Evolutionary conservation across 2,329 filamentous ascomycete species (phyloP), one percentile per base, ranked within the genome.

Genomic region (Cordyceps fumosorosea): DNA sequence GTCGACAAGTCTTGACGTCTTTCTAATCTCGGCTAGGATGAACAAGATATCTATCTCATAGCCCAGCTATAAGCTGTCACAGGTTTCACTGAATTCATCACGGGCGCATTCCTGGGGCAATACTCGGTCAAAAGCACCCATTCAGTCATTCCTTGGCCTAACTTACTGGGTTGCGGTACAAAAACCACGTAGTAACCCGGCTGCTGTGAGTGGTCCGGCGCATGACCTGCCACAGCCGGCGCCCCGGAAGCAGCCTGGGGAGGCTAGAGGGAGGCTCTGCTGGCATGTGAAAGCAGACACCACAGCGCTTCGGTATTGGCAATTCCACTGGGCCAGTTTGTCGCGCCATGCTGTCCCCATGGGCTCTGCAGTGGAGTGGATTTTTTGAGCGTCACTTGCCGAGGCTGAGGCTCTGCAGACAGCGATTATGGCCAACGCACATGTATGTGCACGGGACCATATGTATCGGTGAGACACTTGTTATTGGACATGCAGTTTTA

Each of bases 131-230:
- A 26, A 7, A 44, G 44, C 37, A 18, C 48, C 32, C 56, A 59
- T 59, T 59, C n/a, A n/a, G n/a, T n/a, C n/a, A n/a, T n/a, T n/a
- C n/a, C 47, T 37, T 40, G 40, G 26, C 47, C 47, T 32, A 14
- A 11, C 54, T 20, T 26, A 20, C 54, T 16, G 26, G 42, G 20
- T 11, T 48, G n/a, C 24, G 56, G 45, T 51, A n/a, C 56, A 18
- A 40, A 5, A 24, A 45, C 3, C 42, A 48, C 10, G 42, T 56
- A 40, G 56, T 58, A 58, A 58, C 45, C 22, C 57, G 34, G 18
- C 18, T 22, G 48, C 57, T 44, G n/a, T 58, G 56, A 58, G 56
- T 58, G 56, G 56, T 51, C 45, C 56, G 40, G 45, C 56, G 56
- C 56, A 32, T 42, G 54, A 32, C 54, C 42, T 32, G 26, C 22